These are phyloP conservation scores for Durotheca rogersii DNA, from an alignment of 495 filamentous ascomycete genomes.

Conservation along the genomic window DNA sequence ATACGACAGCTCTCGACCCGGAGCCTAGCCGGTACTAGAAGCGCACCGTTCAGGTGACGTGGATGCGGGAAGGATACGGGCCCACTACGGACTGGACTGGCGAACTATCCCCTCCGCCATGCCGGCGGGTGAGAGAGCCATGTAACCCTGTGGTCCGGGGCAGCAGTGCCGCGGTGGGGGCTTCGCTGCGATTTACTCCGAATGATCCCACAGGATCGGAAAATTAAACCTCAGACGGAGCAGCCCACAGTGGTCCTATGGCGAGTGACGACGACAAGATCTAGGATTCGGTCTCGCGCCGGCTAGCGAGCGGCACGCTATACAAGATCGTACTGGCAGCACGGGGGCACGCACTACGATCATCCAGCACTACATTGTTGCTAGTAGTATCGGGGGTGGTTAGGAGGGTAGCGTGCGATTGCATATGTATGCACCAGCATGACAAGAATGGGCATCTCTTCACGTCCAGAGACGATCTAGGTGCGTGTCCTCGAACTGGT, in stretches of 20 bases:
- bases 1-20: neutral
- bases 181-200: constrained; percentile 24
- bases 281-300: no score
- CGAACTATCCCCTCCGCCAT: constrained; percentile 10
- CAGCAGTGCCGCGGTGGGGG: constrained; percentile 2
- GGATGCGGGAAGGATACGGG: constrained; percentile 18
- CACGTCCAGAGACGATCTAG: no score
- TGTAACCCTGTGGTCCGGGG: constrained; percentile 14
- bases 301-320: neutral
- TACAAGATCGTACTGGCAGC: no score
- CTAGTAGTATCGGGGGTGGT: no score
- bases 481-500: no score
- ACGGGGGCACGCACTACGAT: no score
- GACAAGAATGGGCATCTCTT: no score
- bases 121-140: constrained; percentile 8
- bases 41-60: constrained; percentile 11
- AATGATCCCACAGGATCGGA: constrained; percentile 10
- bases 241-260: neutral
- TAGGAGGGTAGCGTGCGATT: no score
- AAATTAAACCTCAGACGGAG: constrained; percentile 5
- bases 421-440: no score
- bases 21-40: neutral
- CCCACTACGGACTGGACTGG: neutral
- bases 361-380: no score
- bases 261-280: no score